Evolutionary conservation across 208 protist species (phyloP), one percentile per base, ranked within the genome.

Genomic region (Leishmania arabica): DNA sequence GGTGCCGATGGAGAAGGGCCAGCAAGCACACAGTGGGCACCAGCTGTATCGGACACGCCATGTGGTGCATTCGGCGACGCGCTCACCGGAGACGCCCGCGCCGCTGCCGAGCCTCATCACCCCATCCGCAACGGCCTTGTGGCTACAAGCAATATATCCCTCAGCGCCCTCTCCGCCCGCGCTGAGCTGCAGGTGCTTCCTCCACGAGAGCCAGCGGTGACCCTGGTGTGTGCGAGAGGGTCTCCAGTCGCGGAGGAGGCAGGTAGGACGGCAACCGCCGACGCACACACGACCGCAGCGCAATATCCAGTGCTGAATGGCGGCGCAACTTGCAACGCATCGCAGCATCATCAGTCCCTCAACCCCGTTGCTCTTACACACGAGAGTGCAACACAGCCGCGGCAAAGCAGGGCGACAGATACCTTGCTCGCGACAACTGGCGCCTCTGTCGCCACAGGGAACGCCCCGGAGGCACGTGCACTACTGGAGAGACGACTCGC

Each of bases 111-210:
- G 68, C 53, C 68, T 31, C 45, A 73, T 24, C 47, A 62, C 31
- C 49, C 2, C 47, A 19, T 76, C 17, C 19, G 17, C 75, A 80
- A 80, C 40, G 47, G 19, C 11, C n/a, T 85, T 4, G 51, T 62
- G 19, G 47, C 82, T n/a, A 60, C 73, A 9, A 64, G 73, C 42
- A 40, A 85, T 45, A 71, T 85, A 24, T 85, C 77, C 9, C 77
- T 85, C 62, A 45, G 77, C 45, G 82, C 82, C 13, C 73, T 85
- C 8, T 85, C 82, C 8, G 56, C 77, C 0, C 53, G 64, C 34
- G 77, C 82, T n/a, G 82, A 85, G 54, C 8, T 85, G 54, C 71
- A 75, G 9, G 77, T 65, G 2, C 37, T 74, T 31, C 56, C 81
- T 53, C 68, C 68, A 19, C 68, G n/a, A 37, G 27, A 53, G 40